These are phyloP conservation scores for Hypoxylon lenormandii DNA, from an alignment of 495 filamentous ascomycete species.

Conservation along the genomic window DNA sequence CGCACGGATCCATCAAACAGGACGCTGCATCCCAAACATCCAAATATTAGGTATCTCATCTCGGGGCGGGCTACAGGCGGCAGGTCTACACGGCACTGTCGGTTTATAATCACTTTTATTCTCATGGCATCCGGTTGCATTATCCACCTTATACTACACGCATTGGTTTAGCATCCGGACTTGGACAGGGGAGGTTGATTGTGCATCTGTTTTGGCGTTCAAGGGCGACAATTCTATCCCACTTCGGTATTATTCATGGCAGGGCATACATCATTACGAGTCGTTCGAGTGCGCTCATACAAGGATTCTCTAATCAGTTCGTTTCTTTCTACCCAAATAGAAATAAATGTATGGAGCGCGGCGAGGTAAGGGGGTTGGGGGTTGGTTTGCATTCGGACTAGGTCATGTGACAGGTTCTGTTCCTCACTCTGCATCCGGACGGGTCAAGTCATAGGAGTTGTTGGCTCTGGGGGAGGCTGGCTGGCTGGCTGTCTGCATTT, in stretches of 20 bases:
- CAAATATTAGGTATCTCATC: background rate
- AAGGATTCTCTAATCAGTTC: conserved; percentile 8
- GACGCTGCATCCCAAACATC: background rate
- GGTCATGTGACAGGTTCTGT: conserved; percentile 17
- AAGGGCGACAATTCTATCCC: conserved; percentile 17
- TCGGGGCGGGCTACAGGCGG: background rate
- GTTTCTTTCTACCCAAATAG: conserved; percentile 12
- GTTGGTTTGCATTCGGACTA: conserved; percentile 25
- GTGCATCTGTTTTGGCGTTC: conserved; percentile 38
- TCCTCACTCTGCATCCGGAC: conserved; percentile 16
- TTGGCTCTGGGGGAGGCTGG: conserved; percentile 14
- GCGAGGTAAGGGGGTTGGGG: conserved; percentile 3
- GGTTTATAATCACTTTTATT: conserved; percentile 16
- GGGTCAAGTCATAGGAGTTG: conserved; percentile 19
- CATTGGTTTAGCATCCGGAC: conserved; percentile 17
- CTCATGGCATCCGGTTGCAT: conserved; percentile 28
- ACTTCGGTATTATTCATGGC: conserved; percentile 22
- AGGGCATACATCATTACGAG: conserved; percentile 6
- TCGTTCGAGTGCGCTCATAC: conserved; percentile 11
- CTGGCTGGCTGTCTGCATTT: background rate
- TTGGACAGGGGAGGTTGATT: conserved; percentile 1
- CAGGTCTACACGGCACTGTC: background rate
- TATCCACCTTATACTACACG: conserved; percentile 3
- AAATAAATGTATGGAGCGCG: conserved; percentile 2
- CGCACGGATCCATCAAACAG: background rate